phyloP scores from a whole-genome alignment of 2,329 filamentous ascomycete genomes.

The Epichloe gansuensis region DNA sequence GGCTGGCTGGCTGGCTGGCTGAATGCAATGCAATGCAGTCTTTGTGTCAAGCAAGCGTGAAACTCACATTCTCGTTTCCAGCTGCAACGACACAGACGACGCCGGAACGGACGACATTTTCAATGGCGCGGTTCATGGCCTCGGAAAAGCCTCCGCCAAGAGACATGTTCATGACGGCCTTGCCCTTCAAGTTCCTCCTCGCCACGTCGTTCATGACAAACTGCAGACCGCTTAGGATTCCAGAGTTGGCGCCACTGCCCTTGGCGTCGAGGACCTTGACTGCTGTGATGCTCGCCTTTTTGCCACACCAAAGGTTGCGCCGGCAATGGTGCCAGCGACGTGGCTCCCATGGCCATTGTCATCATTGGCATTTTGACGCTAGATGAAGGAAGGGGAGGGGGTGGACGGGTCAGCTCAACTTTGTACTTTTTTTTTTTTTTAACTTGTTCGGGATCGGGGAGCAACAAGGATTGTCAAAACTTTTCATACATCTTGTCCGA shows the following conservation, averaged over 20 bases:
- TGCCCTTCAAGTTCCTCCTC: constrained; percentile 30
- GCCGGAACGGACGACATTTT: constrained; percentile 35
- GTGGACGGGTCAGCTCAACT: background rate
- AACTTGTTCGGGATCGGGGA: background rate
- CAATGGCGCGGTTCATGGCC: constrained; percentile 44
- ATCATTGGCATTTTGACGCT: constrained; percentile 19
- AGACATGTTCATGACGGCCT: constrained; percentile 53
- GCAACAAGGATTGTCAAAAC: constrained; percentile 5
- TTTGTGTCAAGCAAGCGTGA: constrained; percentile 3
- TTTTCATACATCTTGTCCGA: constrained; percentile 29
- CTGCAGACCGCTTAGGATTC: constrained; percentile 46
- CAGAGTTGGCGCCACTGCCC: constrained; percentile 24
- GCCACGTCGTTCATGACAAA: constrained; percentile 37
- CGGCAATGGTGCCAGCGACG: constrained; percentile 50
- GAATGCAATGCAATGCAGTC: too few relatives aligned
- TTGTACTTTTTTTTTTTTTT: too few relatives aligned
- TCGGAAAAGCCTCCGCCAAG: constrained; percentile 37
- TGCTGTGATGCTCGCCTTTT: constrained; percentile 41
- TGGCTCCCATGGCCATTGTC: constrained; percentile 54
- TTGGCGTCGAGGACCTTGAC: constrained; percentile 48
- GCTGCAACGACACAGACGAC: constrained; percentile 48
- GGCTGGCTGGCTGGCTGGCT: background rate
- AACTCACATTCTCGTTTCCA: constrained; percentile 40
- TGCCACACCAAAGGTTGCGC: constrained; percentile 49
- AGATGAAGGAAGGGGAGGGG: background rate